These are phyloP conservation scores for Mortierella alpina DNA, from an alignment of 192 early-diverging fungal genomes.

Conservation along the genomic window DNA sequence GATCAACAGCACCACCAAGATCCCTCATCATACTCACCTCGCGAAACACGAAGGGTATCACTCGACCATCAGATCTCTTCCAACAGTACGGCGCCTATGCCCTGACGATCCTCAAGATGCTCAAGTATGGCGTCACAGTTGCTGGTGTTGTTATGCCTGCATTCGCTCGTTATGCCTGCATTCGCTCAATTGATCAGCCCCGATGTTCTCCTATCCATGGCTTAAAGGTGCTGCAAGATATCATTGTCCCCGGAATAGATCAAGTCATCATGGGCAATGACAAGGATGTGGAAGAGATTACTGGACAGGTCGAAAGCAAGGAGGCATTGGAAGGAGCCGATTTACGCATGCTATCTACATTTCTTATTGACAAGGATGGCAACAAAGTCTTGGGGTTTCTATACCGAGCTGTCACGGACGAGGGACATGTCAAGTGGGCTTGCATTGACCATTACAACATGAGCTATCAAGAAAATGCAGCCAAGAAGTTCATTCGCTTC, in stretches of 20 bases:
- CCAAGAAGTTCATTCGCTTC: background rate
- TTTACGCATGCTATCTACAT: slow-evolving; percentile 7
- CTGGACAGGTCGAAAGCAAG: background rate
- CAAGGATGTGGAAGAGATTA: slow-evolving; percentile 7
- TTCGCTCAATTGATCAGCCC: slow-evolving; percentile 1
- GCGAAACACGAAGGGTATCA: slow-evolving; percentile 21
- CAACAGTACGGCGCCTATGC: background rate
- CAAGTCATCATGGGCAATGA: slow-evolving; percentile 1
- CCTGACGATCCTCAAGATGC: slow-evolving; percentile 23
- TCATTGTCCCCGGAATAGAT: background rate
- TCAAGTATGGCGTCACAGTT: slow-evolving; percentile 9
- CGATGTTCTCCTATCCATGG: background rate
- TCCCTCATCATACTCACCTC: background rate
- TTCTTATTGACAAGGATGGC: slow-evolving; percentile 7
- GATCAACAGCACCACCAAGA: background rate
- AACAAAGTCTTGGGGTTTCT: slow-evolving; percentile 6
- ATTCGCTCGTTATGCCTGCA: slow-evolving; percentile 8
- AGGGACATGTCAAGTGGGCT: slow-evolving; percentile 27
- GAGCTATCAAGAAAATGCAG: slow-evolving; percentile 7
- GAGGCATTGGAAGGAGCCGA: slow-evolving; percentile 20
- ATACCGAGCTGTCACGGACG: slow-evolving; percentile 6
- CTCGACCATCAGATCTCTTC: slow-evolving; percentile 18
- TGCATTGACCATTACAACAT: slow-evolving; percentile 15
- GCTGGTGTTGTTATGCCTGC: slow-evolving; percentile 8
- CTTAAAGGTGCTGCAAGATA: background rate